Percentiles rank a stretch among this genome's conserved stretches.
These are phyloP conservation scores for Phyllachora maydis DNA, from an alignment of 2,329 filamentous ascomycete species.

Conservation along the genomic window DNA sequence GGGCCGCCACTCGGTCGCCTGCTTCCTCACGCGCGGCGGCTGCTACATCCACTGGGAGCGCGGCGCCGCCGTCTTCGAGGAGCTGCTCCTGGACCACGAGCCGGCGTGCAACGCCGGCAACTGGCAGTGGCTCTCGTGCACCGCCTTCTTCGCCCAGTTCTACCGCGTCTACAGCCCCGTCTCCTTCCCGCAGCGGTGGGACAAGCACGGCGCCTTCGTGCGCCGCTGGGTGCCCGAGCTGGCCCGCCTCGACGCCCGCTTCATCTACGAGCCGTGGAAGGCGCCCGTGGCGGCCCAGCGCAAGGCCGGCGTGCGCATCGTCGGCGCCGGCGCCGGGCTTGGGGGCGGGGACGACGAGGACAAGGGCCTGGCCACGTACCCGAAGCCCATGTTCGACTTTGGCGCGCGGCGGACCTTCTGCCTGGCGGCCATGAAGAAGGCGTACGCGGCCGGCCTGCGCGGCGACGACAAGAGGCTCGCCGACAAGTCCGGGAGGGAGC, in stretches of 20 bases:
- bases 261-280: slow-evolving; percentile 66
- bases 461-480: slow-evolving; percentile 40
- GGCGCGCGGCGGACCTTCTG: slow-evolving; percentile 37
- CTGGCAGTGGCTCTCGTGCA: slow-evolving; percentile 62
- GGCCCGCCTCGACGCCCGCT: slow-evolving; percentile 37
- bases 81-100: slow-evolving; percentile 57
- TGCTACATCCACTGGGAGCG: slow-evolving; percentile 67
- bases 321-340: slow-evolving; percentile 26
- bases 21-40: slow-evolving; percentile 60
- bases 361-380: slow-evolving; percentile 37
- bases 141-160: slow-evolving; percentile 55
- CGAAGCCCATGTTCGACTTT: slow-evolving; percentile 65
- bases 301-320: slow-evolving; percentile 41
- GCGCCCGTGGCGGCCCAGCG: slow-evolving; percentile 48
- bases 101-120: slow-evolving; percentile 54
- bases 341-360: too few relatives aligned
- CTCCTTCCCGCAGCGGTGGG: slow-evolving; percentile 57
- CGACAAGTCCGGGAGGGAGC: slow-evolving; percentile 32
- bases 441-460: slow-evolving; percentile 42
- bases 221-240: slow-evolving; percentile 48
- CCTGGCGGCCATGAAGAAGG: slow-evolving; percentile 32
- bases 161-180: slow-evolving; percentile 51
- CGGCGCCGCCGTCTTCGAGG: slow-evolving; percentile 59
- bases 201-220: slow-evolving; percentile 44
- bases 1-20: slow-evolving; percentile 57